Base-by-base conservation (phyloP, 495 filamentous ascomycete genomes). In the Penicillium paradoxum region DNA sequence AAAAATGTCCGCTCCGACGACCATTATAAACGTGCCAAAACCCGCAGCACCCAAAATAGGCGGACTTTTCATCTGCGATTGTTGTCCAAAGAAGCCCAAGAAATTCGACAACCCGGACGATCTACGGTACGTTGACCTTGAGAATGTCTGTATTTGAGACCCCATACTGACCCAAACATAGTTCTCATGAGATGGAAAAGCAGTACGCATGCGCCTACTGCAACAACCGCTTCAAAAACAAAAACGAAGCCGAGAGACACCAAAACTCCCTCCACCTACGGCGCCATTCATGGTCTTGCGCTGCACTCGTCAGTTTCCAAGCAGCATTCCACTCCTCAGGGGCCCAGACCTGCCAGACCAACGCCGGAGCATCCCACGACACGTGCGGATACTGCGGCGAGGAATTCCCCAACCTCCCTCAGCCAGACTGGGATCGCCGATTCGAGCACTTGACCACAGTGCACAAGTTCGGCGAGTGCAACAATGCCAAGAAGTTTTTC, bases 381-480 rank as follows among this genome's bases (percentile, higher is more conserved):
- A 85, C 86, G 13, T 98, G 93, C 64, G 93, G 93, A 11, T 98
- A 96, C 68, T 98, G 93, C 67, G 93, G 93, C 42, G 85, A 95
- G 49, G 92, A 97, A 62, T 98, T 97, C 60, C 75, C 83, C 17
- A 87, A 89, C 55, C 83, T 76, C 40, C 75, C 78, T 66, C 74
- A 74, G 57, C 80, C 76, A 29, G 86, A 97, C 63, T 97, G 93
- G 93, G 86, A 91, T 38, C 76, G 79, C 32, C 82, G 95, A 45
- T 81, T 90, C 55, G 83, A 88, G 41, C 93, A 98, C 74, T 74
- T 98, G 34, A 90, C 88, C 54, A 85, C 87, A 51, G 79, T 90
- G 57, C 93, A 98, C 72, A 98, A 98, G 64, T 98, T 93, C 62
- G 88, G 91, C 54, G 95, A 97, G 71, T 98, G 93, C 79, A 98